Evolutionary conservation across 1,284 basidiomycete genomes (phyloP), one percentile per base, ranked within the genome.

Genomic region (Cystobasidium pallidum): DNA sequence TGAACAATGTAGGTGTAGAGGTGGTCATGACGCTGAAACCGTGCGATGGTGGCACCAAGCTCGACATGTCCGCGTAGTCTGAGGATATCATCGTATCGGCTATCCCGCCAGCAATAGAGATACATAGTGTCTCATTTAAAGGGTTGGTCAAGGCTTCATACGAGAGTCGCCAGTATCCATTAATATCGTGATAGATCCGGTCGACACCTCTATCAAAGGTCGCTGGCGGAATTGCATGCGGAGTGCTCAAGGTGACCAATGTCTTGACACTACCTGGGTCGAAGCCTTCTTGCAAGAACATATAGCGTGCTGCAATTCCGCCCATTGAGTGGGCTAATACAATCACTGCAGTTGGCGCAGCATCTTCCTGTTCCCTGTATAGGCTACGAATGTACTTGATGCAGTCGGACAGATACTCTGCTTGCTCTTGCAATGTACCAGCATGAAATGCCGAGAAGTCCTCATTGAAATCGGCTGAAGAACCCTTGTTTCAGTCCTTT

Each of bases 311-410:
- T 6, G 95, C 92, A 52, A 97, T 84, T 1, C 96, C 96, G n/a
- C 96, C 96, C 96, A 99, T 99, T 15, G 94, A 98, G 80, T 99
- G 95, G 0, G 90, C 95, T 77, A 98, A 83, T 70, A 99, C 80
- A 39, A 90, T 86, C 58, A 98, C 87, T 1, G 78, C 77, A 7
- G 74, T 73, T 11, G 75, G 78, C 43, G 61, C 78, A 1, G 52
- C 26, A 21, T 43, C 43, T 36, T 66, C 43, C n/a, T 67, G 52
- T 11, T 68, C 61, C 0, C 86, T 87, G 79, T 98, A 98, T 32
- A 87, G 82, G 0, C 87, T 87, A 36, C 93, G 85, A 65, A 99
- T 89, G 76, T 91, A 91, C 3, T 83, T 81, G 61, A 97, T 86
- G 6, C 89, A 89, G 55, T 86, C 84, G 32, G 86, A 84, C 19